Base-by-base conservation (phyloP, 2,329 filamentous ascomycete species). In the Fusarium aywerte region DNA sequence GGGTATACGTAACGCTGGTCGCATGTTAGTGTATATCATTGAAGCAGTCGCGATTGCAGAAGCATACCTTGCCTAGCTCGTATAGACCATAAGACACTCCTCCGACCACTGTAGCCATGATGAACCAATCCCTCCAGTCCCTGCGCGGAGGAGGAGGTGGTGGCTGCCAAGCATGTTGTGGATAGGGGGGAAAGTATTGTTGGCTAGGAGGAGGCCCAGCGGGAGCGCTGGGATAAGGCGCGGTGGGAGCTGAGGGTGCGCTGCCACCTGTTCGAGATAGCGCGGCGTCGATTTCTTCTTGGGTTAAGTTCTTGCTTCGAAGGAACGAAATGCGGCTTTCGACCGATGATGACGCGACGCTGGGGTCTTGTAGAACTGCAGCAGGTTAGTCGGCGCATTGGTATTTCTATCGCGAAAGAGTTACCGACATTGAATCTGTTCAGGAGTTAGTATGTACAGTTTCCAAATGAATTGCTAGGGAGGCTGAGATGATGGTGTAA, bases 61-160 rank as follows among this genome's bases (percentile, higher is more conserved):
- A n/a, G 32, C 76, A 35, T 82, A 93, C 91, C 87, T 96, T 96
- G 62, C 93, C 92, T 16, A 97, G 86, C 68, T 90, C 87, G 76
- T 96, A 99, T 21, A 97, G 80, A 1, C 94, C 95, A 75, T 97
- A 98, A 36, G 93, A 87, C 20, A 97, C 90, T 47, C 94, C 93
- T 58, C 93, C 91, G 65, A 96, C 90, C 13, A 98, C 92, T 0
- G 96, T 99, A 9, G 96, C 96, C 93, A 98, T 97, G 79, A 99
- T 98, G 80, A 99, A 99, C 92, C 93, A 98, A 77, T 99, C 96
- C 64, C 96, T 87, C 96, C 96, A 99, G 80, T 99, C 96, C 75
- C 96, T 85, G 76, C 89, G 90, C 4, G 93, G 93, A 4, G 89
- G 80, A 55, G 85, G 83, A 2, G 84, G 84, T 5, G 86, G 81